Percentiles rank a stretch among this genome's conserved stretches.
phyloP scores from a whole-genome alignment of 2,329 filamentous ascomycete genomes.

The Aspergillus pseudonomiae region DNA sequence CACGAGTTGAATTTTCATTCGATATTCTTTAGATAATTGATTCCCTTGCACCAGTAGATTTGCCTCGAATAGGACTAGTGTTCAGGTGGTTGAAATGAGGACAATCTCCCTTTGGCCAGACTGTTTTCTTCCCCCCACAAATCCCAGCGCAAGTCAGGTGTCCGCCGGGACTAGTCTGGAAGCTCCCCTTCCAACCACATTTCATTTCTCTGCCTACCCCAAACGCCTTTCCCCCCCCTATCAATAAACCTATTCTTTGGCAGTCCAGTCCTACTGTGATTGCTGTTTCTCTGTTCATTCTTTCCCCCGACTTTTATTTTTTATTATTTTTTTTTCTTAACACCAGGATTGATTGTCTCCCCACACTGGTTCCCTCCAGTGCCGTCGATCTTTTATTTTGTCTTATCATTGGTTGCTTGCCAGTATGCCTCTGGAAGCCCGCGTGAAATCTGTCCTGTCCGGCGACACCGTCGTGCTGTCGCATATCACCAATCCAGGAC shows the following conservation, averaged over 20 bases:
- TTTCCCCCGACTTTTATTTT: slow-evolving; percentile 9
- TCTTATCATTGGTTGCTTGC: slow-evolving; percentile 17
- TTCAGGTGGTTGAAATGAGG: background rate
- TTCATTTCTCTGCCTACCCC: slow-evolving; percentile 26
- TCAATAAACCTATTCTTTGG: slow-evolving; percentile 1
- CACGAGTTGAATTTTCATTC: slow-evolving; percentile 6
- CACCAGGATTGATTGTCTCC: slow-evolving; percentile 4
- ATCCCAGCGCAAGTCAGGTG: slow-evolving; percentile 27
- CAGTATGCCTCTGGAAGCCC: slow-evolving; percentile 57
- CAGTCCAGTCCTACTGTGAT: slow-evolving; percentile 10
- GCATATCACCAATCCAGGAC: slow-evolving; percentile 76
- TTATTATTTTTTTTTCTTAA: slow-evolving; percentile 7
- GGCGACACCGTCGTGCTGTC: slow-evolving; percentile 88
- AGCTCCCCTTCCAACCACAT: slow-evolving; percentile 33
- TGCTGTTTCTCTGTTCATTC: slow-evolving; percentile 17
- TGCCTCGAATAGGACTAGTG: background rate
- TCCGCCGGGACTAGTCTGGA: slow-evolving; percentile 26
- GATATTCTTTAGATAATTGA: background rate
- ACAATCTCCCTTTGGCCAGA: background rate
- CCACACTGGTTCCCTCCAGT: slow-evolving; percentile 10
- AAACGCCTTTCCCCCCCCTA: slow-evolving; percentile 6
- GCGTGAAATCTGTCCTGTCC: slow-evolving; percentile 91
- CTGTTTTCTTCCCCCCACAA: slow-evolving; percentile 19
- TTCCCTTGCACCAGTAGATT: background rate
- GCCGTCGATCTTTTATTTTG: slow-evolving; percentile 9